Conservation (phyloP, 1,284 basidiomycete genomes). For the Trametes sp. region DNA sequence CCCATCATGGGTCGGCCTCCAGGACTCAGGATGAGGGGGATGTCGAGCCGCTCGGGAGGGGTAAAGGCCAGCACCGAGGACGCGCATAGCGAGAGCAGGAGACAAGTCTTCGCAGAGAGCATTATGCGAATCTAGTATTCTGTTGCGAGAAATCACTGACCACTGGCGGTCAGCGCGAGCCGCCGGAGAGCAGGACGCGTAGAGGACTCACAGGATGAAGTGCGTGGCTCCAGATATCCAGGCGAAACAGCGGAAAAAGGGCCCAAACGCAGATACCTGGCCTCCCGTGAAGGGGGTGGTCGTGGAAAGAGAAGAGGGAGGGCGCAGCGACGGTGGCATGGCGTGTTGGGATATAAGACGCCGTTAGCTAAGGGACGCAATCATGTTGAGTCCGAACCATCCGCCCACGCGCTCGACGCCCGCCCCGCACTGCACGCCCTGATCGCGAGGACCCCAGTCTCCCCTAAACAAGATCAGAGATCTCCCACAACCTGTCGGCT, state of each 20-base stretch:
- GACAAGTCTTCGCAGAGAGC: conserved; percentile 19
- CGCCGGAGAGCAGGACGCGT: background rate
- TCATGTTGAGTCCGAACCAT: conserved; percentile 11
- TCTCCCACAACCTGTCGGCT: background rate
- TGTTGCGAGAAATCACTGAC: background rate
- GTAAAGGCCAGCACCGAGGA: conserved; percentile 21
- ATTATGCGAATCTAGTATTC: conserved; percentile 26
- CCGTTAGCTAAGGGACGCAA: conserved; percentile 15
- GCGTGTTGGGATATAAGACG: conserved; percentile 24
- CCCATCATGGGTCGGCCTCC: conserved; percentile 30
- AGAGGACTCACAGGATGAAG: conserved; percentile 10
- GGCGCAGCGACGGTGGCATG: conserved; percentile 10
- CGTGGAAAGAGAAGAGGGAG: conserved; percentile 16
- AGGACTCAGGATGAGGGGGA: conserved; percentile 33
- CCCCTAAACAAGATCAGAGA: too few species aligned
- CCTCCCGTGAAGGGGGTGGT: conserved; percentile 11
- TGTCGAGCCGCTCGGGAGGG: conserved; percentile 21
- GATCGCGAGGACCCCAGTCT: conserved; percentile 10
- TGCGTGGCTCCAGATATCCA: background rate
- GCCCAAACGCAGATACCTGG: background rate
- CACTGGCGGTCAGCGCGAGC: background rate
- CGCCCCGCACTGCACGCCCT: background rate
- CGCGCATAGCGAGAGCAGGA: conserved; percentile 26
- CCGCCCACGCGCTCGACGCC: conserved; percentile 9
- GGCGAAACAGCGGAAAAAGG: background rate